These are phyloP conservation scores for Neltuma alba DNA, from an alignment of 306 rosid genomes.

Conservation along the genomic window DNA sequence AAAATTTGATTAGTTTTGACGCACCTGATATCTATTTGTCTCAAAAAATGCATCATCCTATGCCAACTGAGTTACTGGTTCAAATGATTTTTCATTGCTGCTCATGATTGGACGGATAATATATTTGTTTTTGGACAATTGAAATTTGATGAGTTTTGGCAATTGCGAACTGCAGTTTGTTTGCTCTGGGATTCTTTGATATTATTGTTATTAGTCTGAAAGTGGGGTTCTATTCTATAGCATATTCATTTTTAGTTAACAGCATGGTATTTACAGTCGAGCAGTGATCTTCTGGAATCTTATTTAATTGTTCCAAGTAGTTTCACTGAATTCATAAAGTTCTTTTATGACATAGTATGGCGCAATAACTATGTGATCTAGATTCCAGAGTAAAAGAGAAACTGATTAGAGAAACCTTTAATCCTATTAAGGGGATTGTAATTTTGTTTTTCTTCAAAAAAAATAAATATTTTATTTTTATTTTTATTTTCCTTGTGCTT, in stretches of 20 bases:
- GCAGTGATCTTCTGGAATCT: background rate
- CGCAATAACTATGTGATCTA: background rate
- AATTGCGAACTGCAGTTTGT: background rate
- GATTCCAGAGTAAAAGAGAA: background rate
- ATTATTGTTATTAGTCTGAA: slow-evolving; percentile 5
- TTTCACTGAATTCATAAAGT: background rate
- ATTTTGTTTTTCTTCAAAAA: background rate
- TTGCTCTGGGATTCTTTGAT: background rate
- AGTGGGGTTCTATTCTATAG: background rate
- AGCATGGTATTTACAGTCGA: background rate
- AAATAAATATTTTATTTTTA: background rate
- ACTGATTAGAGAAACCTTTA: background rate
- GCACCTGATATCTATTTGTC: background rate
- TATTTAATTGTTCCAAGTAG: background rate
- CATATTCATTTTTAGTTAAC: no score
- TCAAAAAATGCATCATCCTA: background rate
- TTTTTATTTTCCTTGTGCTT: background rate
- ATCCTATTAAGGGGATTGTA: background rate
- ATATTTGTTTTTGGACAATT: background rate
- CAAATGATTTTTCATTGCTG: background rate
- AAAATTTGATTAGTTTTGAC: background rate
- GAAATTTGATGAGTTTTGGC: background rate
- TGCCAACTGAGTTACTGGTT: background rate
- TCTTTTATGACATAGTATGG: background rate
- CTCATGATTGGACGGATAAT: background rate